These are phyloP conservation scores for Phlyctochytrium planicorne DNA, from an alignment of 192 early-diverging fungal species.

Conservation along the genomic window DNA sequence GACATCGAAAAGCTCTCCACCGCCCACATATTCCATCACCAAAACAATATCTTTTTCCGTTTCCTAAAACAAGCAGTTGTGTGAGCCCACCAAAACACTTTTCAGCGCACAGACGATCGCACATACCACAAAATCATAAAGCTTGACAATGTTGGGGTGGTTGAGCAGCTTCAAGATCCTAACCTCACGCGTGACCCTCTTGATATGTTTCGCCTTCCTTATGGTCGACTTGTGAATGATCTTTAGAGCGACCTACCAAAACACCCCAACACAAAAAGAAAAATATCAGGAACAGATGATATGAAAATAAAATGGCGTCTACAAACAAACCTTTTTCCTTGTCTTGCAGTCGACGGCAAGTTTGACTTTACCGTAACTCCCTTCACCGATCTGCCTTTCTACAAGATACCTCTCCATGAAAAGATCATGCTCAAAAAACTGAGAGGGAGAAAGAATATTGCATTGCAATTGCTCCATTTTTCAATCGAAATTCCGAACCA, in stretches of 20 bases:
- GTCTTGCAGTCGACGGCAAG: constrained; percentile 41
- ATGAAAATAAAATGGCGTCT: background rate
- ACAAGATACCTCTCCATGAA: constrained; percentile 39
- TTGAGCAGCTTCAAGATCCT: constrained; percentile 84
- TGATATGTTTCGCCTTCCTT: constrained; percentile 62
- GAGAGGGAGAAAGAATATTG: too few species aligned
- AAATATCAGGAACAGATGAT: background rate
- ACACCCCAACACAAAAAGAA: background rate
- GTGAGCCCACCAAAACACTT: too few species aligned
- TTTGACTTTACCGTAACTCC: constrained; percentile 57
- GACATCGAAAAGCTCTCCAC: constrained; percentile 85
- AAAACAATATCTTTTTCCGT: constrained; percentile 78
- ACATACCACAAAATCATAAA: constrained; percentile 80
- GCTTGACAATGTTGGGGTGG: constrained; percentile 86
- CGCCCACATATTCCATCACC: constrained; percentile 84
- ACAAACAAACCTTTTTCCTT: constrained; percentile 34
- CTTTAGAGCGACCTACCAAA: constrained; percentile 44
- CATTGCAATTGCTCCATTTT: too few species aligned
- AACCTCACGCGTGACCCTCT: constrained; percentile 69
- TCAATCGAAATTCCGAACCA: too few species aligned
- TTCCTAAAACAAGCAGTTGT: too few species aligned
- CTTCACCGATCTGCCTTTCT: constrained; percentile 53
- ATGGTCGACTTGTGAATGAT: constrained; percentile 52
- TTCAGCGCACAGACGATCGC: too few species aligned
- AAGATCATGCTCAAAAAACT: too few species aligned